These are phyloP conservation scores for Barbarea vulgaris DNA, from an alignment of 345 rosid species.

Conservation along the genomic window DNA sequence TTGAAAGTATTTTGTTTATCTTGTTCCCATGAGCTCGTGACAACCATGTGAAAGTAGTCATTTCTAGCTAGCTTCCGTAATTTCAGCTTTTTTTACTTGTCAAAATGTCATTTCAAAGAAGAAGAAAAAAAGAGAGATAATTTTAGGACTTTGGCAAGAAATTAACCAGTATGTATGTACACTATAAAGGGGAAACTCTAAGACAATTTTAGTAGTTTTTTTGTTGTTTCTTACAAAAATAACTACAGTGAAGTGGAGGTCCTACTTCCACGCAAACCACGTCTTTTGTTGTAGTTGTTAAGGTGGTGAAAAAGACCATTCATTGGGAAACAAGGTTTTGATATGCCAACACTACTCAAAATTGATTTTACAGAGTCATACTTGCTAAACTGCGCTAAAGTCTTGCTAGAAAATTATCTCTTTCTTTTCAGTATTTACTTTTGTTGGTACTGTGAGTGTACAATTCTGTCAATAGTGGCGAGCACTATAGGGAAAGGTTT, in stretches of 20 bases:
- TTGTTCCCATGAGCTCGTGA: conserved; percentile 11
- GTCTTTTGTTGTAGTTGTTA: not conserved
- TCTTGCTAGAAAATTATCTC: conserved; percentile 20
- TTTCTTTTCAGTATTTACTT: conserved; percentile 3
- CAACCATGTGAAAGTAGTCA: conserved; percentile 19
- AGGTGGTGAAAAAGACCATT: not conserved
- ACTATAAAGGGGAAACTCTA: not conserved
- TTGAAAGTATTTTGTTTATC: conserved; percentile 5
- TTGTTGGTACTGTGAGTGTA: not conserved
- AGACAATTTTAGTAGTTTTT: not conserved
- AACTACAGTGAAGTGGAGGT: conserved; percentile 20
- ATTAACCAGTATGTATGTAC: not conserved
- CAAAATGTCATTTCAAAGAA: not conserved
- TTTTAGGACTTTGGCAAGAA: not conserved
- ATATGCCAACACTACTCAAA: not conserved
- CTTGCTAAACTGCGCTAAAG: conserved; percentile 7
- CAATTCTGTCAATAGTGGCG: conserved; percentile 23
- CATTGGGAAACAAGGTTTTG: not conserved
- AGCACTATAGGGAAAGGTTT: conserved; percentile 15
- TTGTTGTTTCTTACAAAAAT: not conserved
- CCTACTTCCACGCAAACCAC: conserved; percentile 7
- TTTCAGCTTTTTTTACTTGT: not conserved
- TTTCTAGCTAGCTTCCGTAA: not conserved
- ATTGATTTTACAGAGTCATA: conserved; percentile 8
- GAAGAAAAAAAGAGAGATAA: not conserved